These are phyloP conservation scores for Suillus subaureus DNA, from an alignment of 768 basidiomycete genomes.

Conservation along the genomic window DNA sequence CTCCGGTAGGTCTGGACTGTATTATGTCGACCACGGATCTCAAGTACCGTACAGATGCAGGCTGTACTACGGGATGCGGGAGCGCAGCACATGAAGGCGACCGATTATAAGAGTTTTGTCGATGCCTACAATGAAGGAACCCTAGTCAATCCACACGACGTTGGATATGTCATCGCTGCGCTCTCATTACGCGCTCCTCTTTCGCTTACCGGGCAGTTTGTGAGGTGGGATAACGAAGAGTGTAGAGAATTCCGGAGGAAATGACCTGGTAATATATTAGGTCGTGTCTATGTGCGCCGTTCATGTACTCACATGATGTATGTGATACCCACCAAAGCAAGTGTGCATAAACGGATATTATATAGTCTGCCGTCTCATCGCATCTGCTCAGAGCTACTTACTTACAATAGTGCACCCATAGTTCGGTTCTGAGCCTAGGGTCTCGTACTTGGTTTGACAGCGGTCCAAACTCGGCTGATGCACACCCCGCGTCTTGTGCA, in stretches of 20 bases:
- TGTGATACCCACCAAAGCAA: not conserved
- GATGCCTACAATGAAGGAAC: slow-evolving; percentile 61
- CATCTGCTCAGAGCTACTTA: not conserved
- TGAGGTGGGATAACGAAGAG: slow-evolving; percentile 78
- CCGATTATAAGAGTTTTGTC: slow-evolving; percentile 60
- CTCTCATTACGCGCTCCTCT: slow-evolving; percentile 67
- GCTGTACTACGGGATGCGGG: slow-evolving; percentile 51
- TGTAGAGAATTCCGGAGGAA: slow-evolving; percentile 56
- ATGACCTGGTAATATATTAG: slow-evolving; percentile 13
- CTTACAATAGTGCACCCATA: not conserved
- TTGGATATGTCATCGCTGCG: slow-evolving; percentile 78
- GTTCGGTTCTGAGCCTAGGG: not conserved
- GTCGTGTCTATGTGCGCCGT: not conserved
- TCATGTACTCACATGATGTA: not conserved
- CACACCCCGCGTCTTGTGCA: not conserved
- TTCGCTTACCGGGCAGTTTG: slow-evolving; percentile 71
- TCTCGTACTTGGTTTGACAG: not conserved
- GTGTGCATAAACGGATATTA: not conserved
- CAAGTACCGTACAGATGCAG: slow-evolving; percentile 65
- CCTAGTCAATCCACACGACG: slow-evolving; percentile 73
- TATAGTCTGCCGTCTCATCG: too few relatives aligned
- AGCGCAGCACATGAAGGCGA: slow-evolving; percentile 51
- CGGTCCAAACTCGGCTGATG: not conserved
- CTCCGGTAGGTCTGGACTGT: slow-evolving; percentile 49
- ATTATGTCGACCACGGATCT: slow-evolving; percentile 1